A percentile compares a stretch with the other conserved stretches of the same genome.
These are phyloP conservation scores for Sugiyamaella novakii DNA, from an alignment of 1,139 yeast genomes.

Conservation along the genomic window DNA sequence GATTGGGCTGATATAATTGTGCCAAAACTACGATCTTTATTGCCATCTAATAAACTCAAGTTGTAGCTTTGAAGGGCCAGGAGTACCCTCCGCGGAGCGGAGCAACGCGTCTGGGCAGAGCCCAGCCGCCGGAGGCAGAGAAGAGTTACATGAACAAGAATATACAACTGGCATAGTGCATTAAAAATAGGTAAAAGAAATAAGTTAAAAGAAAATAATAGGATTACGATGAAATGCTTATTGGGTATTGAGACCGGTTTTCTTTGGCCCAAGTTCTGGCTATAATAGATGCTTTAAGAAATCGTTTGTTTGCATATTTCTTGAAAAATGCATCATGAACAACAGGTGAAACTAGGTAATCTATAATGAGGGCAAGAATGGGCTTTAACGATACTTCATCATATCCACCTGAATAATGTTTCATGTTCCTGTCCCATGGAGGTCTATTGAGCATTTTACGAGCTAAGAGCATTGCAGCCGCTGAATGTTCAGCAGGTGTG, in stretches of 20 bases:
- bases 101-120: not conserved
- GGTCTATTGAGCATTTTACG: constrained; percentile 74
- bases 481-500: constrained; percentile 82
- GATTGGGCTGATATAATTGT: constrained; percentile 31
- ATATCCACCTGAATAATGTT: constrained; percentile 93
- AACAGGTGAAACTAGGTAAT: constrained; percentile 80
- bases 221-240: not conserved
- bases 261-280: constrained; percentile 88
- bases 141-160: not conserved
- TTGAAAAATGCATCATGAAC: constrained; percentile 92
- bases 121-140: not conserved
- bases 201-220: not conserved
- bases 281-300: constrained; percentile 85
- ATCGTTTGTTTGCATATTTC: constrained; percentile 88
- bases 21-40: constrained; percentile 21
- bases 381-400: constrained; percentile 69
- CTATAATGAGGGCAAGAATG: constrained; percentile 71
- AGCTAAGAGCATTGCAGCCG: constrained; percentile 89
- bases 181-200: not conserved
- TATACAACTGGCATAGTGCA: not conserved
- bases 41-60: too few species aligned
- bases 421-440: constrained; percentile 66
- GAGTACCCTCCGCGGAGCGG: not conserved
- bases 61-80: too few species aligned
- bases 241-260: constrained; percentile 8